These are phyloP conservation scores for Eimeria acervulina DNA, from an alignment of 169 alveolate species.

Conservation along the genomic window DNA sequence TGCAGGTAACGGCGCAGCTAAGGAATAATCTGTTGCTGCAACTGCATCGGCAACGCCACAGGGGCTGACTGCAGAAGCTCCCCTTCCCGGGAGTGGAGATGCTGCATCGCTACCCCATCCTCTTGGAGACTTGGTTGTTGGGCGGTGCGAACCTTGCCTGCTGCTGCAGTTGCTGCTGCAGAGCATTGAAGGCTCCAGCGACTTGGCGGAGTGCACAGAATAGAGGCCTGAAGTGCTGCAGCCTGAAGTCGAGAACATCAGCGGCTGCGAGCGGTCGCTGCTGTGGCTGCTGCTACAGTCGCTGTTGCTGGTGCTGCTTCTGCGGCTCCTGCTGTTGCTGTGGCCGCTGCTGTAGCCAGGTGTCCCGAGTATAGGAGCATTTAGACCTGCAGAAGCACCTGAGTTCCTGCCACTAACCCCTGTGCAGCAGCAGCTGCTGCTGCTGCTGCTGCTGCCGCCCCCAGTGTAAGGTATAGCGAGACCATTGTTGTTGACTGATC, in stretches of 20 bases:
- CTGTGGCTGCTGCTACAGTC: background rate
- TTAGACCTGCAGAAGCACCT: background rate
- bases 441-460: conserved; percentile 3
- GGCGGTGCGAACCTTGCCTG: background rate
- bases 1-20: background rate
- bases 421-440: conserved; percentile 36
- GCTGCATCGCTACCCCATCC: background rate
- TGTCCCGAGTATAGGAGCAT: background rate
- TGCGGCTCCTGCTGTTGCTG: background rate
- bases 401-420: background rate
- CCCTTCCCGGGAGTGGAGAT: background rate
- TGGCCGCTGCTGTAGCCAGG: conserved; percentile 28
- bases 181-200: background rate
- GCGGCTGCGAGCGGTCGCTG: background rate
- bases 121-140: background rate
- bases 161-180: conserved; percentile 17
- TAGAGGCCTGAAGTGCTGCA: background rate
- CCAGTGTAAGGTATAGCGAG: conserved; percentile 1
- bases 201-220: background rate
- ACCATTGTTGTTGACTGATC: background rate
- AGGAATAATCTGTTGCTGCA: background rate
- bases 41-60: conserved; percentile 9
- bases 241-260: background rate
- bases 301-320: background rate
- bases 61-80: conserved; percentile 21